Evolutionary conservation across 2,329 filamentous ascomycete species (phyloP), one percentile per base, ranked within the genome.

Genomic region (Phoma sp.): DNA sequence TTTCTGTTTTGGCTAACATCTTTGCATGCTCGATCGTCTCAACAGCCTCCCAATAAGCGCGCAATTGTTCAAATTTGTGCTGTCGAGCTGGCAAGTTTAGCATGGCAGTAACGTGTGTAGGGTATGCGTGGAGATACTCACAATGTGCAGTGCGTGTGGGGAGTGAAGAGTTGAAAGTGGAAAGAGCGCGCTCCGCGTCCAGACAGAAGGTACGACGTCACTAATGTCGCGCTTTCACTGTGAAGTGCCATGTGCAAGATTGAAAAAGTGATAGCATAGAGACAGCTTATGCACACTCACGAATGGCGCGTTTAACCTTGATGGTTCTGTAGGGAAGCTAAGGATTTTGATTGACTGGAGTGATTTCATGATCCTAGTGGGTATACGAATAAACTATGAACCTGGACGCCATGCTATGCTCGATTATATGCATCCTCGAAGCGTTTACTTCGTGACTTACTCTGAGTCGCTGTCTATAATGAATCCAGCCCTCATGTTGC

Each of bases 391-490:
- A 48, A 51, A 30, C 37, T 45, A 57, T 39, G 54, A 61, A 60
- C 54, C 32, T 38, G 14, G 45, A 63, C 61, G 53, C 66, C 65
- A 38, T 51, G 32, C 47, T 37, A 62, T 63, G 58, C 62, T 41
- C 36, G 4, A 18, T 24, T 29, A 63, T 64, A 57, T 61, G 36
- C 39, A 14, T 29, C 25, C 29, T 49, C 22, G 13, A 24, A 30
- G 46, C 45, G 47, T 13, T 37, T 18, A 29, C n/a, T 29, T 24
- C 7, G 24, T 13, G 11, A 43, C 50, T 65, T 64, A 76, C 53
- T 77, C 74, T 24, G 73, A 76, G 64, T 79, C 78, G 51, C 78
- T 78, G 41, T 78, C 77, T 63, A 79, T 65, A 35, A 80, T 64
- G 55, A 80, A 79, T 0, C 75, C 77, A 33, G 74, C 78, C 46